phyloP scores from a whole-genome alignment of 2,329 filamentous ascomycete genomes.

The Talaromyces sp. region DNA sequence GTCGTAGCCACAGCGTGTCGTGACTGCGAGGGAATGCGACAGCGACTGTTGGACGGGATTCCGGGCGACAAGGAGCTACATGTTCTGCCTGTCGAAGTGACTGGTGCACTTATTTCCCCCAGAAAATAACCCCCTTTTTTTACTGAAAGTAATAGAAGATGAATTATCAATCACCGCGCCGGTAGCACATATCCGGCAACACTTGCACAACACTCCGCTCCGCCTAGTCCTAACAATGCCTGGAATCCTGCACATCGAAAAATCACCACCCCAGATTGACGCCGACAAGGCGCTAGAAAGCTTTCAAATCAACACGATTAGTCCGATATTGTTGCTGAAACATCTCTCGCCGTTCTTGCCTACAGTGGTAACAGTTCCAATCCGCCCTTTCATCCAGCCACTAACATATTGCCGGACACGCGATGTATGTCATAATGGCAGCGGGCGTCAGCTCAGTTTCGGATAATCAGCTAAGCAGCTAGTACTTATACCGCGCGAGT shows the following conservation, averaged over 20 bases:
- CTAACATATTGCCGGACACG: too few species aligned
- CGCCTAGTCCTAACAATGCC: constrained; percentile 66
- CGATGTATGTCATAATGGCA: constrained; percentile 69
- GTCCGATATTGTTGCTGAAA: constrained; percentile 71
- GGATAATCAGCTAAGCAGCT: constrained; percentile 70
- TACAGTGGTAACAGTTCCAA: constrained; percentile 50
- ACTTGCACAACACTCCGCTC: constrained; percentile 56
- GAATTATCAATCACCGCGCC: constrained; percentile 56
- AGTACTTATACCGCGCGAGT: constrained; percentile 74
- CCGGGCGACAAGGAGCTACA: neutral
- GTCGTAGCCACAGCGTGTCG: constrained; percentile 57
- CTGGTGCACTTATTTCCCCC: too few species aligned
- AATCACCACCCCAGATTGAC: constrained; percentile 61
- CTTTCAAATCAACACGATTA: constrained; percentile 68
- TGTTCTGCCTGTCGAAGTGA: constrained; percentile 3
- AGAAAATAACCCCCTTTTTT: neutral
- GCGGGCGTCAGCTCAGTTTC: constrained; percentile 70
- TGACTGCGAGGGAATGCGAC: constrained; percentile 45
- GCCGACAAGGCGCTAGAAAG: constrained; percentile 58
- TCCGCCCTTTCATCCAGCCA: constrained; percentile 36
- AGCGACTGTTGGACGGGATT: constrained; percentile 40
- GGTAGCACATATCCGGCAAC: constrained; percentile 48
- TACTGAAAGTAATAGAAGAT: constrained; percentile 30
- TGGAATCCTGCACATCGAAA: constrained; percentile 69
- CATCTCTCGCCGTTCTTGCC: constrained; percentile 68